Base-by-base conservation (phyloP, 192 early-diverging fungal species). In the Helicostylum pulchrum region DNA sequence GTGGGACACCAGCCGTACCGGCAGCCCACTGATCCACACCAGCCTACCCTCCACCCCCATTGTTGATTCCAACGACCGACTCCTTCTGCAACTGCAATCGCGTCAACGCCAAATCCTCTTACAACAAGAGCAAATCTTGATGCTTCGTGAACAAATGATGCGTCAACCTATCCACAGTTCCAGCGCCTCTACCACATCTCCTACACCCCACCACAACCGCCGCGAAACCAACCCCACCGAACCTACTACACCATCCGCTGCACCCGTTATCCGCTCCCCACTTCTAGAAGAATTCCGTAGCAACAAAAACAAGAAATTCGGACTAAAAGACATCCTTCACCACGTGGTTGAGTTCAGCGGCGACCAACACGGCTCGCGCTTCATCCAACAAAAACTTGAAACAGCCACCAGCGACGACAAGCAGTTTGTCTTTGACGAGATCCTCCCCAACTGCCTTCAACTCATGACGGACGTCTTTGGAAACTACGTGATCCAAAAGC, bases 391-490 rank as follows among this genome's bases (percentile, higher is more conserved):
- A 70, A 96, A 96, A 75, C 87, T 99, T n/a, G 97, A 99, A 73
- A 90, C 89, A 0, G 94, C 94, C 10, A 87, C 85, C 19, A 81
- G 80, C 34, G 97, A 98, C 48, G 97, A 99, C 62, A 97, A 97
- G 80, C 89, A 97, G 75, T 78, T 94, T 46, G 95, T 99, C 42
- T 99, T 99, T 82, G 91, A 93, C n/a, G 97, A 99, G 73, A 90
- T 99, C 46, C 76, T 93, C 61, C 94, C 94, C 8, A 88, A 90
- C 61, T 87, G 91, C 2, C 78, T 95, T 43, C 92, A 96, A 63
- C 79, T 99, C 55, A 99, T 97, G 94, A 96, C 94, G 7, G 97
- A 99, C 62, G 97, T 99, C 0, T 99, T 99, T 90, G 97, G 97
- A 44, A 99, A 99, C 85, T 99, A 99, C 70, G 97, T 99, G 44